A percentile compares a stretch with the other conserved stretches of the same genome.
These are phyloP conservation scores for Leishmania mexicana DNA, from an alignment of 208 protist species.

Conservation along the genomic window DNA sequence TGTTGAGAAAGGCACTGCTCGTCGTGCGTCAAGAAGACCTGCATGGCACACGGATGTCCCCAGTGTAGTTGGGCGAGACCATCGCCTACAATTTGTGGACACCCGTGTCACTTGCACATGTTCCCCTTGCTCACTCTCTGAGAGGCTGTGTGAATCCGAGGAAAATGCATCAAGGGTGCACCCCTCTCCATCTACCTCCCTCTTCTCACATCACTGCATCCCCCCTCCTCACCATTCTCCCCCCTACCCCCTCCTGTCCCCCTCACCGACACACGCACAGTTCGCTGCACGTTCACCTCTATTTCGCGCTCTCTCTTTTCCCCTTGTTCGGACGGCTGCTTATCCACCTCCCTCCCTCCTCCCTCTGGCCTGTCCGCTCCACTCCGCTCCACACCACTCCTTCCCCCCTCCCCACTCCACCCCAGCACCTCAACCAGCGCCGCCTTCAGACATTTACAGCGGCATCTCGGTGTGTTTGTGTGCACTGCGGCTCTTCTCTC, in stretches of 20 bases:
- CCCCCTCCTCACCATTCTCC: not conserved
- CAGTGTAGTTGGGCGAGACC: not conserved
- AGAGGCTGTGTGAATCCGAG: not conserved
- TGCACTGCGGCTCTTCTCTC: constrained; percentile 4
- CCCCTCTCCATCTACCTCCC: not conserved
- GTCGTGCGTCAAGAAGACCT: not conserved
- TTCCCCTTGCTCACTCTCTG: too few relatives aligned
- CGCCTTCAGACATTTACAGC: not conserved
- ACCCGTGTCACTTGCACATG: not conserved
- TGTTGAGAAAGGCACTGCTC: not conserved
- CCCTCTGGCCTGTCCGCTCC: too few relatives aligned
- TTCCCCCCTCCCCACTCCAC: too few relatives aligned
- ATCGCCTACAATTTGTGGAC: not conserved
- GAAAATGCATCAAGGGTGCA: not conserved
- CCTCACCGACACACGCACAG: not conserved
- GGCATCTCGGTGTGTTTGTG: not conserved
- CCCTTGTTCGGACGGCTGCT: not conserved
- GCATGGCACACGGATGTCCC: not conserved
- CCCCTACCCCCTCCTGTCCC: not conserved
- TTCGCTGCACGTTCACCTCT: not conserved
- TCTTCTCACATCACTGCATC: constrained; percentile 3
- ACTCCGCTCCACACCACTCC: too few relatives aligned
- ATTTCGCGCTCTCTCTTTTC: not conserved
- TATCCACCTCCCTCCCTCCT: not conserved
- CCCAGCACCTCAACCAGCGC: not conserved